Evolutionary conservation across 2,329 filamentous ascomycete species (phyloP), one percentile per base, ranked within the genome.

Genomic region (Elsinoe batatas): DNA sequence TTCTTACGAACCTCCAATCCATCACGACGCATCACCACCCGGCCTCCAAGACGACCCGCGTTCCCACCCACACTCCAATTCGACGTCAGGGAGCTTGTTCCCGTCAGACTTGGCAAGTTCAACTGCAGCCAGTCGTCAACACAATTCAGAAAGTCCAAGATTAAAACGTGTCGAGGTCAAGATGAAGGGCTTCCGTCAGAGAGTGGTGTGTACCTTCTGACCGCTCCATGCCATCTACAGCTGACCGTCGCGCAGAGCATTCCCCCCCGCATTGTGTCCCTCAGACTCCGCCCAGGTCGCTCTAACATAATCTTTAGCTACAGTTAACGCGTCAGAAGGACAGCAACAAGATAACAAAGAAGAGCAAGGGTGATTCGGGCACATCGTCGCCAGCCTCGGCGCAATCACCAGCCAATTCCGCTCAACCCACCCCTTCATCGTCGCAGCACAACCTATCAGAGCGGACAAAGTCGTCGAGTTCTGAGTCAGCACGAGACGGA

Each of bases 181-280:
- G 74, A 96, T 97, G 91, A 96, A 95, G 79, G 87, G 89, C 72
- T 95, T 97, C 75, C 87, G 90, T 76, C 89, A 95, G 79, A 88
- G 88, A 86, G 90, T 96, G 79, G 90, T 95, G 83, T 80, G 88
- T 83, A 40, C 7, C 33, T 12, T 11, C 11, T 6, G 32, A 15
- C n/a, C 22, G 18, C 20, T 10, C 4, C 12, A 15, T 54, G 51
- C 58, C 64, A 30, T 61, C 18, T 43, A 8, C 17, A 54, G 51
- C 51, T 54, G 51, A 54, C 37, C 37, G 20, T 54, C 18, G 36
- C 38, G 51, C 53, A 55, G 53, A 55, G 53, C 53, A 46, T 36
- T 18, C 36, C 36, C 38, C 22, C 62, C 59, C 57, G 54, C 26
- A 30, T 43, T 56, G 37, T 62, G 61, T 63, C 58, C 60, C 60